A percentile compares a stretch with the other conserved stretches of the same genome.
Conservation (phyloP, 306 rosid species). For the Quercus mongolica region DNA sequence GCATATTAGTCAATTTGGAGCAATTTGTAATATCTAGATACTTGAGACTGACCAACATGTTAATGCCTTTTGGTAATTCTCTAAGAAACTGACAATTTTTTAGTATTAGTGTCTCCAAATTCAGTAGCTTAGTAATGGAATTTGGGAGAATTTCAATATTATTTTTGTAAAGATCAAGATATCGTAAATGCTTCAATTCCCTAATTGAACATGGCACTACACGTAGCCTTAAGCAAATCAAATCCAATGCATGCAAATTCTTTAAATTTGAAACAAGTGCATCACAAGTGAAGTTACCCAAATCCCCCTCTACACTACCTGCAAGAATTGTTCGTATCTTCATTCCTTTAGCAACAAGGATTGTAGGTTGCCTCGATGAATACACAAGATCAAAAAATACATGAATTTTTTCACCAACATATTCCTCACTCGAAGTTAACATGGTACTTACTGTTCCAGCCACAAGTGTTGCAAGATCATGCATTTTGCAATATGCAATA, state of each 20-base stretch:
- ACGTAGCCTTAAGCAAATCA: constrained; percentile 7
- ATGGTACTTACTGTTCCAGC: not conserved
- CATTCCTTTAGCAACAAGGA: not conserved
- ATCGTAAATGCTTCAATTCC: constrained; percentile 8
- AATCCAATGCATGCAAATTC: constrained; percentile 7
- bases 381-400: not conserved
- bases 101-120: constrained; percentile 17
- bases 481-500: constrained; percentile 17
- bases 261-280: not conserved
- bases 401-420: not conserved
- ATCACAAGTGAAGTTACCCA: not conserved
- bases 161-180: not conserved
- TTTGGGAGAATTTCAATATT: constrained; percentile 7
- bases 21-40: constrained; percentile 4
- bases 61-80: constrained; percentile 11
- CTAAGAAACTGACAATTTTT: not conserved
- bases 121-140: constrained; percentile 16
- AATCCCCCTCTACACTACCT: not conserved
- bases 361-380: not conserved
- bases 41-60: constrained; percentile 15
- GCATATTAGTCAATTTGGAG: not conserved
- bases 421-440: not conserved
- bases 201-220: constrained; percentile 9
- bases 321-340: constrained; percentile 13
- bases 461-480: constrained; percentile 18